Base-by-base conservation (phyloP, 2,329 filamentous ascomycete genomes). In the Graphiopsis chlorocephala region DNA sequence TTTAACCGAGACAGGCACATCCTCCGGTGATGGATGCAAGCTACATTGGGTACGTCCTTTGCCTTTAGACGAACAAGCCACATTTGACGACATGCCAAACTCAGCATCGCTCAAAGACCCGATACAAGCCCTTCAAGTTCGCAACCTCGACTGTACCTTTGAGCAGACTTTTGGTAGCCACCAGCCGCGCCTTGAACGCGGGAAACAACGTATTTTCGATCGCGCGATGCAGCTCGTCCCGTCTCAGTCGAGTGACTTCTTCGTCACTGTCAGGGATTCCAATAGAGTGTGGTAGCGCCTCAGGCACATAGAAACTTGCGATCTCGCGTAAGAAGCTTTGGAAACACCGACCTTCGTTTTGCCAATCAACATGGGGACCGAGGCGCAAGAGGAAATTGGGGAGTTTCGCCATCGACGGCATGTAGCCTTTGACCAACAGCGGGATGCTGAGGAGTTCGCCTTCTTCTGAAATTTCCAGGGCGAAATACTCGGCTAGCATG, bases 401-500 rank as follows among this genome's bases (percentile, higher is more conserved):
- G 2, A 99, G 83, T 77, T 98, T 99, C 17, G 88, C 89, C 65
- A 98, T 80, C 6, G 88, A 88, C 0, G 95, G 96, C 8, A 87
- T 90, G 75, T 99, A 99, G 0, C 92, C 93, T 77, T 93, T 97
- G 53, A 96, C 78, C 38, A 99, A 82, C 10, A 99, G 82, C 0
- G 95, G 96, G 17, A 99, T 89, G 31, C 88, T 88, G 55, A 89
- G 78, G 2, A 99, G 81, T 61, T 94, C 86, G 14, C 93, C 94
- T 0, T 90, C 83, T 1, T 88, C 86, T 0, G 90, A 90, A 38
- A 99, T 88, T 63, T 94, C 88, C 52, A 99, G 80, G 0, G 89
- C 90, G 77, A 99, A 98, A 78, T 99, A 99, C 77, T 99, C 95
- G 2, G 85, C 82, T 0, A 99, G 84, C 91, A 99, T 96, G 72